Base-by-base conservation (phyloP, 495 filamentous ascomycete genomes). In the Penicillium mononematosum region DNA sequence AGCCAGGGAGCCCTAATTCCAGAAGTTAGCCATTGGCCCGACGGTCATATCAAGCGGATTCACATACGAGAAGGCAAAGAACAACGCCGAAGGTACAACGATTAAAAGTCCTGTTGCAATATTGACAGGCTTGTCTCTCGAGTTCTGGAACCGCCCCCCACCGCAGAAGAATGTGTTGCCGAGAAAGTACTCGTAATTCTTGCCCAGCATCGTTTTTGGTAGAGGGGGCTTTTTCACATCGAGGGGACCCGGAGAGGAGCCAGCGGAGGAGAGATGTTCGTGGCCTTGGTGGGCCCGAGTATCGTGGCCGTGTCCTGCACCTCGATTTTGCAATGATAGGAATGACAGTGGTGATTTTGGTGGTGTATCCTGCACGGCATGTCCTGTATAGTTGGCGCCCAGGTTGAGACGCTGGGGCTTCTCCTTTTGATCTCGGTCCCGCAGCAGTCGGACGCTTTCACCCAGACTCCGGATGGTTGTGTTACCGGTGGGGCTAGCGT, bases 141-240 rank as follows among this genome's bases (percentile, higher is more conserved):
- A 88, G 68, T 96, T 98, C 62, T 96, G 90, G 25, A 91, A 77
- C 58, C 94, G 80, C 31, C 94, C 94, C 20, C 90, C 86, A 51
- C 87, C 82, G 71, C 85, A 95, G 72, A 98, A 98, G 36, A 89
- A 76, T 1, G 90, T 96, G 59, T 96, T 97, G 39, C 95, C 94
- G 38, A 85, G 80, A 64, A 96, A 96, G 72, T 96, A 96, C 70
- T 98, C 83, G 70, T 89, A 89, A 64, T 96, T 96, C 57, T 79
- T 84, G 44, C 87, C 89, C 38, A 82, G 62, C 14, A 81, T 78
- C 17, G 68, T 55, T 32, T 69, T 75, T 20, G 63, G 61, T 11
- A 65, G 63, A 25, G 42, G 51, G 36, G 64, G 52, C 16, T 68
- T 69, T 24, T 71, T 69, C 34, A 67, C 54, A 43, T 75, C 71